Conservation (phyloP, 306 rosid genomes). For the Gillenia trifoliata region DNA sequence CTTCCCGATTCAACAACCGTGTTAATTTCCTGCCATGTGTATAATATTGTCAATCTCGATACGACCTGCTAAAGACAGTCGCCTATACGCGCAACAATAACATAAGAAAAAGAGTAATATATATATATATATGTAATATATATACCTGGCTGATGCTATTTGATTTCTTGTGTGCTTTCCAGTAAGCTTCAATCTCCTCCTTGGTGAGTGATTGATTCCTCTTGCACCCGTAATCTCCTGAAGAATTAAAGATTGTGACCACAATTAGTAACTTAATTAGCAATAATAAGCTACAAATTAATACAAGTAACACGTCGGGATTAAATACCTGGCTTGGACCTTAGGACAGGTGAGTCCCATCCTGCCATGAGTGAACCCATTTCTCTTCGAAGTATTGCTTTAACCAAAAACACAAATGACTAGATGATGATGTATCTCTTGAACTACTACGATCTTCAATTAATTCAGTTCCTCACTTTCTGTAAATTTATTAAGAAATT, state of each 20-base stretch:
- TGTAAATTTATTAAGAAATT: neutral
- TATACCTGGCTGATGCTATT: neutral
- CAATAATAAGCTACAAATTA: neutral
- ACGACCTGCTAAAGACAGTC: neutral
- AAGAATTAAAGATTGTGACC: neutral
- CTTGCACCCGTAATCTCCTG: constrained; percentile 22
- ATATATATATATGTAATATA: too few relatives aligned
- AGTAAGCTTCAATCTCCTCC: constrained; percentile 26
- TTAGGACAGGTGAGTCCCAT: constrained; percentile 44
- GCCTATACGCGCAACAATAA: neutral
- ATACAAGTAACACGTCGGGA: neutral
- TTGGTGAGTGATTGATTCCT: constrained; percentile 57
- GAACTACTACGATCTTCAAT: neutral
- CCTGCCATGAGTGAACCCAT: constrained; percentile 95
- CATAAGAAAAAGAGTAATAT: too few relatives aligned
- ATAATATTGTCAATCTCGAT: neutral
- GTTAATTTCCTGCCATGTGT: constrained; percentile 9
- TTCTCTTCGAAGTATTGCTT: neutral
- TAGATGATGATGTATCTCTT: neutral
- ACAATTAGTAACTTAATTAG: neutral
- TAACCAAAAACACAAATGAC: neutral
- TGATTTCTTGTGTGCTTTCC: constrained; percentile 14
- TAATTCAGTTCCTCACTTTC: neutral
- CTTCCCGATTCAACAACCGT: constrained; percentile 11
- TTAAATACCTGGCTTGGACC: constrained; percentile 50